Base-by-base conservation (phyloP, 495 filamentous ascomycete species). In the Penicillium lagena region DNA sequence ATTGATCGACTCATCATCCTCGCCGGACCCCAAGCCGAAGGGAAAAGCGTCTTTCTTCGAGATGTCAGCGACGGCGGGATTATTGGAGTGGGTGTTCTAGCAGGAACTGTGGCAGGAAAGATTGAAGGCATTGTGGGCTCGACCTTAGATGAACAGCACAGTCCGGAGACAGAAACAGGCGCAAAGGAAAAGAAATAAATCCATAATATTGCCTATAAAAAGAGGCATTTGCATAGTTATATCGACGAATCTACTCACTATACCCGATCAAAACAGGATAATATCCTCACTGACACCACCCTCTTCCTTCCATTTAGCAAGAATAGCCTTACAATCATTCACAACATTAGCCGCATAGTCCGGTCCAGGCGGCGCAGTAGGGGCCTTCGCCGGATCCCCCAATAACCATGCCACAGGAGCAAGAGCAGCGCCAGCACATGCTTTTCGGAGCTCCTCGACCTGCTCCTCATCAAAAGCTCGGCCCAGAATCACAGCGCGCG, bases 11-110 rank as follows among this genome's bases (percentile, higher is more conserved):
- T 87, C 2, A 53, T 85, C 14, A 53, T 67, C 5, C 63, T 63
- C 11, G 75, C 77, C 29, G 76, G 75, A 29, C 65, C 66, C 2
- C 57, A 66, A 2, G 60, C 72, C 17, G 58, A 58, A 9, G 72
- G 72, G 3, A 72, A 80, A 38, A 71, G 70, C 43, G 70, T 88
- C 7, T 68, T 80, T 13, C 58, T 88, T 38, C 66, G 67, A 33
- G 80, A 83, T 28, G 84, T 79, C 46, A 75, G 79, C 49, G 82
- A 87, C 59, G 85, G 84, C 7, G 85, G 83, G 1, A 79, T 87
- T 43, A 79, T 79, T 14, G 85, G 85, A 0, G 83, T 83, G 2
- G 85, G 81, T 0, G 81, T 87, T 10, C 58, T 89, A 30, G 81
- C 80, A 1, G 80, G 78, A 5, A 74, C 61, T 13, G 52, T 58